Evolutionary conservation across 2,329 filamentous ascomycete genomes (phyloP).

Genomic region (Tolypocladium capitatum): DNA sequence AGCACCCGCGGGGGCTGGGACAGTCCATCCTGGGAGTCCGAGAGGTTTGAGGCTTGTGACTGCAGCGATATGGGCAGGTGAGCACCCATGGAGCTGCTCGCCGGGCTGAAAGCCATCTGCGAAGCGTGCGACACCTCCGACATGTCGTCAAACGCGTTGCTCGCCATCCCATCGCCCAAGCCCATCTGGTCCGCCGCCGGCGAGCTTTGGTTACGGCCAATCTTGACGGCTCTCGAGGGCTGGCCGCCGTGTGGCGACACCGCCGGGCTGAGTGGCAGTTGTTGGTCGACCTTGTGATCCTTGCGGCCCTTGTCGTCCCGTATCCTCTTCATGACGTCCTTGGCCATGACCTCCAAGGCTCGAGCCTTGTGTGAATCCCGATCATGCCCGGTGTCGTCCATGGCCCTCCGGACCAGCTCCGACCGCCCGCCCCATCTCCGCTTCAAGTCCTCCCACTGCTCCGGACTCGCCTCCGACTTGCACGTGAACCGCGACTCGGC

Average conservation of each 20-base stretch:
- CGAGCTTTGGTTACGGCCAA: constrained; percentile 1
- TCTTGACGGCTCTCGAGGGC: constrained; percentile 1
- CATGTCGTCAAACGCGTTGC: constrained; percentile 10
- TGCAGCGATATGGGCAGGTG: constrained; percentile 11
- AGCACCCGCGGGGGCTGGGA: constrained; percentile 12
- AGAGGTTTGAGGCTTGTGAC: constrained; percentile 8
- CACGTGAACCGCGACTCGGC: constrained; percentile 54
- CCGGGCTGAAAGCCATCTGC: constrained; percentile 12
- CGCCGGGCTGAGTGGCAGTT: constrained; percentile 1
- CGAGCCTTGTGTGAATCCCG: constrained; percentile 38
- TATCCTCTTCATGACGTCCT: constrained; percentile 66
- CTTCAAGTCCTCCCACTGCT: constrained; percentile 60
- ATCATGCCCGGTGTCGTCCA: constrained; percentile 31
- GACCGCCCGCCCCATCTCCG: constrained; percentile 50
- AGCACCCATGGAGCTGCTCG: constrained; percentile 6
- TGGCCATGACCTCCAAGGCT: constrained; percentile 57
- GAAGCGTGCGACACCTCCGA: constrained; percentile 11
- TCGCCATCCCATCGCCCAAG: constrained; percentile 8
- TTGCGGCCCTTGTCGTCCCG: constrained; percentile 52
- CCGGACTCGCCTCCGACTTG: constrained; percentile 58
- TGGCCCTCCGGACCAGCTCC: constrained; percentile 37
- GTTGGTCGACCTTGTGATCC: constrained; percentile 20
- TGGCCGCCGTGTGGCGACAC: not conserved
- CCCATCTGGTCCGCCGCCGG: constrained; percentile 6
- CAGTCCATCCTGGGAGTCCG: constrained; percentile 7